phyloP scores from a whole-genome alignment of 805 yeast genomes.

The Soucietia sequanensis region DNA sequence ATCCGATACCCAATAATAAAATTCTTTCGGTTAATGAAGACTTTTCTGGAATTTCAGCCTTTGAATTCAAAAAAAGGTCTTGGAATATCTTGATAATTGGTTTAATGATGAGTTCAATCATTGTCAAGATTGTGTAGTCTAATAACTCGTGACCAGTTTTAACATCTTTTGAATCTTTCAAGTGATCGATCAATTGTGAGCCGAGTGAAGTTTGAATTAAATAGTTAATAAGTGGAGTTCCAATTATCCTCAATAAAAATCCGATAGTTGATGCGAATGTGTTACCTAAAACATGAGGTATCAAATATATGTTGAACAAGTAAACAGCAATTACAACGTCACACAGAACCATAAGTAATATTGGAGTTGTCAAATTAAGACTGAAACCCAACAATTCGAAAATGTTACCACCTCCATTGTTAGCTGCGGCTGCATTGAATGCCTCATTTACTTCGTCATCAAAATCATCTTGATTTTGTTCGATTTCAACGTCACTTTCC shows the following conservation, averaged over 20 bases:
- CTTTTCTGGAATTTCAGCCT: neutral
- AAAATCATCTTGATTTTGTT: slow-evolving; percentile 8
- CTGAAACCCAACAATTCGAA: slow-evolving; percentile 36
- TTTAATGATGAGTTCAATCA: neutral
- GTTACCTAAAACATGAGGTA: slow-evolving; percentile 50
- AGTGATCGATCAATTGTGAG: too few species aligned
- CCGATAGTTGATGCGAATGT: slow-evolving; percentile 15
- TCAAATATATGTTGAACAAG: slow-evolving; percentile 41
- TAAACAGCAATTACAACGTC: slow-evolving; percentile 34
- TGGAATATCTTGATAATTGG: neutral
- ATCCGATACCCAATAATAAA: slow-evolving; percentile 35
- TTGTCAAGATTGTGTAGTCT: neutral
- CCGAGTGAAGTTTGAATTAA: neutral
- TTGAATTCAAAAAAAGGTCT: neutral
- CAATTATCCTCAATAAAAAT: slow-evolving; percentile 5
- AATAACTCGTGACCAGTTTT: too few species aligned
- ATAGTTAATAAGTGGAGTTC: slow-evolving; percentile 5
- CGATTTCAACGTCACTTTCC: slow-evolving; percentile 12
- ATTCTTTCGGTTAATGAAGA: slow-evolving; percentile 31
- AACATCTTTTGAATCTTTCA: too few species aligned
- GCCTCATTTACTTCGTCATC: slow-evolving; percentile 4
- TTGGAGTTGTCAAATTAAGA: slow-evolving; percentile 34
- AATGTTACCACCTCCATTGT: slow-evolving; percentile 21
- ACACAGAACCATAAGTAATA: slow-evolving; percentile 30
- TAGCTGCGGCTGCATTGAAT: slow-evolving; percentile 7